phyloP scores from a whole-genome alignment of 805 yeast species.

The Candida tibetensis region DNA sequence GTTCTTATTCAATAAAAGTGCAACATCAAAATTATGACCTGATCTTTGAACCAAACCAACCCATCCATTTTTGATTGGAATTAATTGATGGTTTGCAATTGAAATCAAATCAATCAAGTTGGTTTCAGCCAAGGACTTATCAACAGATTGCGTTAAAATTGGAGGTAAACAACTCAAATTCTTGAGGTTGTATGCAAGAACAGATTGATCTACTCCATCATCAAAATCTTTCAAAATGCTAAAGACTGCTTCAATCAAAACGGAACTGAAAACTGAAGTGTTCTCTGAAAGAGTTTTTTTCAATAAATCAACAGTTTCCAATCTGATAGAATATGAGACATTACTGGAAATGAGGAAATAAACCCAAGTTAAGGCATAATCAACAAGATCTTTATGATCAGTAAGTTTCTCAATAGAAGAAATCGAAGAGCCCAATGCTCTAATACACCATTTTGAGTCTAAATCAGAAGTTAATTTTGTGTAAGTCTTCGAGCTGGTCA shows the following conservation, averaged over 20 bases:
- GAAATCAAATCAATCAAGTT: constrained; percentile 25
- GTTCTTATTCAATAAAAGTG: constrained; percentile 41
- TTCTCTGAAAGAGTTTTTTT: constrained; percentile 21
- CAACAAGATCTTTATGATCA: constrained; percentile 14
- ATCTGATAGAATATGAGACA: constrained; percentile 33
- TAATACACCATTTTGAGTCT: constrained; percentile 53
- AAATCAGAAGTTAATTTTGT: constrained; percentile 44
- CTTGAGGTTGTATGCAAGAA: constrained; percentile 16
- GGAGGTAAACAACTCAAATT: constrained; percentile 24
- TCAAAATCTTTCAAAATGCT: constrained; percentile 16
- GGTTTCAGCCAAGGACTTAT: constrained; percentile 12
- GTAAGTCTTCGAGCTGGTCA: constrained; percentile 46
- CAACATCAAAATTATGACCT: constrained; percentile 55
- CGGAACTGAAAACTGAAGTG: constrained; percentile 32
- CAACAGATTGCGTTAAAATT: constrained; percentile 21
- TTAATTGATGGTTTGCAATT: constrained; percentile 25
- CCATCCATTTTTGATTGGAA: constrained; percentile 60
- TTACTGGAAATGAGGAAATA: constrained; percentile 43
- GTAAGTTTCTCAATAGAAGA: constrained; percentile 10
- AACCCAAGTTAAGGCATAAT: constrained; percentile 50
- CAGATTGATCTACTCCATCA: constrained; percentile 8
- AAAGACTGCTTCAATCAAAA: constrained; percentile 45
- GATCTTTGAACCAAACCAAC: constrained; percentile 66
- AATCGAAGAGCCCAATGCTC: constrained; percentile 40
- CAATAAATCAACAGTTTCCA: constrained; percentile 32